Evolutionary conservation across 768 basidiomycete species (phyloP).

Genomic region (Termitomyces sp.): DNA sequence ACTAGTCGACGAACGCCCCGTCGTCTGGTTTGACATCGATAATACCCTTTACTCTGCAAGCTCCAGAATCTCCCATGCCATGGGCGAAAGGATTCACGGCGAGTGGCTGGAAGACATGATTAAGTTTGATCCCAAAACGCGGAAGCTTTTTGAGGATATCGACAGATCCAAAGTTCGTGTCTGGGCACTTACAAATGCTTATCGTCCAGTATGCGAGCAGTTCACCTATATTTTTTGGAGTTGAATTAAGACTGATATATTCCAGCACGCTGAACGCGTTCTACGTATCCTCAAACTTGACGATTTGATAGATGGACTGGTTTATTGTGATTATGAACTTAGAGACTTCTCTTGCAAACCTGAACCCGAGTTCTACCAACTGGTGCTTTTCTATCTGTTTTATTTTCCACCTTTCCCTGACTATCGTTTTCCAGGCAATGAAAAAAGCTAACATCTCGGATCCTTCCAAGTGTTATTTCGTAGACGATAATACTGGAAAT

Average conservation of each 20-base stretch:
- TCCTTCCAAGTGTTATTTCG: constrained; percentile 67
- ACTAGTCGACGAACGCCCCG: constrained; percentile 43
- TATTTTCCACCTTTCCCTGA: not conserved
- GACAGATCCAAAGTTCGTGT: constrained; percentile 72
- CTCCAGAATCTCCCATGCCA: constrained; percentile 67
- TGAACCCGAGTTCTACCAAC: constrained; percentile 61
- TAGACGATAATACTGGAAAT: constrained; percentile 73
- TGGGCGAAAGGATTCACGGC: constrained; percentile 80
- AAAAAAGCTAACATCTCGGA: constrained; percentile 52
- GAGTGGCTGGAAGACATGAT: constrained; percentile 64
- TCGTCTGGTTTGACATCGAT: constrained; percentile 84
- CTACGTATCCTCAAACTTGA: constrained; percentile 65
- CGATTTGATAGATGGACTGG: constrained; percentile 69
- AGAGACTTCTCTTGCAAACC: constrained; percentile 77
- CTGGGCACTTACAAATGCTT: constrained; percentile 87
- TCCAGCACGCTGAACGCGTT: constrained; percentile 77
- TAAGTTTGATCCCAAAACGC: constrained; percentile 51
- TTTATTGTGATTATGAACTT: constrained; percentile 72
- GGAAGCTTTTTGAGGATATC: constrained; percentile 70
- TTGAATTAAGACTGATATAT: not conserved
- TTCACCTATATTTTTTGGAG: not conserved
- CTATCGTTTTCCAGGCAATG: constrained; percentile 48
- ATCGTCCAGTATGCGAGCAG: constrained; percentile 48
- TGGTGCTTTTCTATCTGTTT: constrained; percentile 33
- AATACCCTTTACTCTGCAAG: constrained; percentile 83